phyloP scores from a whole-genome alignment of 2,329 filamentous ascomycete genomes.

The Cordyceps cateniannulata region DNA sequence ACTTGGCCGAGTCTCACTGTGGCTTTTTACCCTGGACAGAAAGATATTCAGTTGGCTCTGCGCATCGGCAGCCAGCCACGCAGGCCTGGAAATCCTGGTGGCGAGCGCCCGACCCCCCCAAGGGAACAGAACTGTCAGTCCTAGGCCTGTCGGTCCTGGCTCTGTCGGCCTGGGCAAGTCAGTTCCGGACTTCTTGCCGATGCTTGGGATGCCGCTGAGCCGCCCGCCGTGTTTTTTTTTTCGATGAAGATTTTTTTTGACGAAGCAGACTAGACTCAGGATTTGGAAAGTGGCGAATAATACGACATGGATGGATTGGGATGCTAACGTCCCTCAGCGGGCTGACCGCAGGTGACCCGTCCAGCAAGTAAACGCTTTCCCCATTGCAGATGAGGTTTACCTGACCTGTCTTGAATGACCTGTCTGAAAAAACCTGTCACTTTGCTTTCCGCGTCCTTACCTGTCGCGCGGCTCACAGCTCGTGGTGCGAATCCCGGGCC shows the following conservation, averaged over 20 bases:
- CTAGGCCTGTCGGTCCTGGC: background rate
- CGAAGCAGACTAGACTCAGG: background rate
- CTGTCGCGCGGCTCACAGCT: too few relatives aligned
- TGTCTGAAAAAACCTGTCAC: too few relatives aligned
- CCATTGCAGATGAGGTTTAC: background rate
- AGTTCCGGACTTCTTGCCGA: background rate
- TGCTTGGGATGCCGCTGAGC: background rate
- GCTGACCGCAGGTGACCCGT: too few relatives aligned
- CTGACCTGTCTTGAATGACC: background rate
- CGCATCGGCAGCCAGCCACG: slow-evolving; percentile 51
- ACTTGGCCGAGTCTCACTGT: background rate
- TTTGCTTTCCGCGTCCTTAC: too few relatives aligned
- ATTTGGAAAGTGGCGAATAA: background rate
- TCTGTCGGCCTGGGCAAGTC: background rate
- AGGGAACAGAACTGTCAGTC: background rate
- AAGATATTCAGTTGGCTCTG: slow-evolving; percentile 86
- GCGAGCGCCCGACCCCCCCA: background rate
- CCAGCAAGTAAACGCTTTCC: background rate
- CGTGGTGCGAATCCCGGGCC: too few relatives aligned
- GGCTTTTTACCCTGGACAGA: slow-evolving; percentile 55
- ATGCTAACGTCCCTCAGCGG: background rate
- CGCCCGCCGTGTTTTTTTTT: background rate
- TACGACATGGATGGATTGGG: background rate
- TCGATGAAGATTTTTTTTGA: background rate
- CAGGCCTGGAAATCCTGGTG: background rate